Base-by-base conservation (phyloP, 768 basidiomycete species). In the Mycena rosella region DNA sequence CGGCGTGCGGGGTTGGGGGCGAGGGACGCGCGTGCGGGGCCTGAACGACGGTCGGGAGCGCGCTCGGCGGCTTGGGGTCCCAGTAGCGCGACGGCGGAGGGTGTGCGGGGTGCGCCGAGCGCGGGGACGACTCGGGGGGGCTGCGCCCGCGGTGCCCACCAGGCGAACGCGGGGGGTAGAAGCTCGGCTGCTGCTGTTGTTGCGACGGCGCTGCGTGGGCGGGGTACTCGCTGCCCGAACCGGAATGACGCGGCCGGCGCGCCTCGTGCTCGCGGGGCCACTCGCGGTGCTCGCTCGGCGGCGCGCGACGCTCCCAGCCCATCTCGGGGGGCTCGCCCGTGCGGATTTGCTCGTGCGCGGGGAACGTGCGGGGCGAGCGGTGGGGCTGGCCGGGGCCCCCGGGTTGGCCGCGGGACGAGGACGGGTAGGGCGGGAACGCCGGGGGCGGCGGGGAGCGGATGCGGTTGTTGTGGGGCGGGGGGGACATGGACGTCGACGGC, bases 41-140 rank as follows among this genome's bases (percentile, higher is more conserved):
- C 78, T 38, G 80, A 71, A 15, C 78, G 59, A 60, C 74, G 74
- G 51, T 78, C 47, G 78, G 79, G 5, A 79, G 72, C 11, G 80
- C 79, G 58, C 79, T 75, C 1, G 82, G 76, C 3, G 86, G 87
- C 74, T 89, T 90, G 34, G 85, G 78, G 18, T 92, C 91, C 91
- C 90, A 92, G 72, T 88, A 87, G 9, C 84, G 74, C 18, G 82
- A 77, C 5, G 80, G 56, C 27, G 69, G 61, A 26, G 66, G 27
- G 48, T 71, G 67, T 24, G 57, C 73, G 34, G 86, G 86, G 52
- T 85, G 86, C 5, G 80, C 77, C 1, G 84, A 83, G 24, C 90
- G 85, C 4, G 91, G 91, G 1, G 91, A 92, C 0, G 86, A 83
- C 49, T 89, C 86, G 57, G 87, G 83, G 30, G 91, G 89, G 63